Base-by-base conservation (phyloP, 495 filamentous ascomycete genomes). In the Penicillium steckii region DNA sequence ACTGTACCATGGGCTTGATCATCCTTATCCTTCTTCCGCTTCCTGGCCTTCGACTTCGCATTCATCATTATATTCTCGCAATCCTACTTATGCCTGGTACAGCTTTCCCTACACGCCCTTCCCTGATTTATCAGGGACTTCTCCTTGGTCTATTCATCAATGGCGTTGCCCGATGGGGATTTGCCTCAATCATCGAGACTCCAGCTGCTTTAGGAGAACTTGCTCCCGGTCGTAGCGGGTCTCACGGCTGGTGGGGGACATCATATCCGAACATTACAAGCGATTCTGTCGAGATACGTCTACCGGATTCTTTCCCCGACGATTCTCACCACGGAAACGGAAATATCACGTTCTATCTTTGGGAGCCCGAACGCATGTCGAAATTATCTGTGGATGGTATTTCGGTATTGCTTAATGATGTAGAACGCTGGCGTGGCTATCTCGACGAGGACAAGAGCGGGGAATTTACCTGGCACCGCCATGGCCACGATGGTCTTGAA, bases 31-130 rank as follows among this genome's bases (percentile, higher is more conserved):
- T 89, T 35, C 74, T 91, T 0, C 77, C 83, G 0, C 70, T 96
- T 9, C 91, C 94, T 0, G 81, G 81, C n/a, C 84, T 95, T n/a
- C 86, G 81, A 42, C 80, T 98, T 43, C 81, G 94, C 9, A 91
- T 97, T 50, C 95, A 97, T 60, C 94, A 98, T 63, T 98, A 98
- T 58, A 87, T 98, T 56, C 80, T 98, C 12, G 91, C 88, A 9
- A 78, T 88, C 23, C 73, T 97, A 2, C 80, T 97, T 0, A 82
- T 96, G 12, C 91, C 89, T 0, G 90, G 90, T 0, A 96, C 92
- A 0, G 82, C 84, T 35, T 80, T 96, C 44, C 90, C 93, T 48
- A 96, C 87, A 3, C 80, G 93, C 0, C 85, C 87, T 0, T 85
- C 83, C 0, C 67, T 96, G 12, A 66, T 94, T 8, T 96, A 89